These are phyloP conservation scores for Malassezia pachydermatis DNA, from an alignment of 1,284 basidiomycete species.

Conservation along the genomic window DNA sequence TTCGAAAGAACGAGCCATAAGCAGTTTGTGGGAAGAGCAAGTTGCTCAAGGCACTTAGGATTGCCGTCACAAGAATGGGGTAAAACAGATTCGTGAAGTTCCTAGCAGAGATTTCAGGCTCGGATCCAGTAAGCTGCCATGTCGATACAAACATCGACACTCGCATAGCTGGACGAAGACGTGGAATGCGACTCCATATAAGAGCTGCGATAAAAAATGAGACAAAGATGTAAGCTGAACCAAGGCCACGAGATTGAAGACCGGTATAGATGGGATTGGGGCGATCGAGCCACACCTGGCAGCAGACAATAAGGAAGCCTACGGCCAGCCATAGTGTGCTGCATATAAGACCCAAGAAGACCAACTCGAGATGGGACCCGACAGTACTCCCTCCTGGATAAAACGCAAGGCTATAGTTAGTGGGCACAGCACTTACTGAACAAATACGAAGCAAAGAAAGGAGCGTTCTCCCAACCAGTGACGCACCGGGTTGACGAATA, in stretches of 20 bases:
- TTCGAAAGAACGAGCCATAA: conserved; percentile 13
- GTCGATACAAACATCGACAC: conserved; percentile 24
- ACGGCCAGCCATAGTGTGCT: conserved; percentile 23
- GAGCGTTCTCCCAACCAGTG: not conserved
- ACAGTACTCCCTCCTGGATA: conserved; percentile 27
- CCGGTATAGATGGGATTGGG: conserved; percentile 19
- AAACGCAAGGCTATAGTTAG: conserved; percentile 18
- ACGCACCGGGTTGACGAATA: conserved; percentile 1
- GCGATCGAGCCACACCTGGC: conserved; percentile 30
- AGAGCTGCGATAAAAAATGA: conserved; percentile 24
- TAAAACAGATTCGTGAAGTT: conserved; percentile 33
- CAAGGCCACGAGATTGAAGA: conserved; percentile 23
- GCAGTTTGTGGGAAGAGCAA: conserved; percentile 28
- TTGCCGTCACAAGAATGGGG: conserved; percentile 26
- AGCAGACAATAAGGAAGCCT: conserved; percentile 21
- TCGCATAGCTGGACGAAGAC: conserved; percentile 26
- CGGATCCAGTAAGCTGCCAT: conserved; percentile 30
- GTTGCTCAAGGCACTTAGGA: conserved; percentile 24
- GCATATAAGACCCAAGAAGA: conserved; percentile 24
- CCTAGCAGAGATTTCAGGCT: conserved; percentile 18
- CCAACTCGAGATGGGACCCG: conserved; percentile 29
- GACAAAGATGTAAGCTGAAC: conserved; percentile 24
- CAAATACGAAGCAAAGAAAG: conserved; percentile 3
- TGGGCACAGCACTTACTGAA: not conserved
- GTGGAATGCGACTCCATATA: conserved; percentile 25